Evolutionary conservation across 2,329 filamentous ascomycete genomes (phyloP).

Genomic region (Ophiocordyceps sinensis): DNA sequence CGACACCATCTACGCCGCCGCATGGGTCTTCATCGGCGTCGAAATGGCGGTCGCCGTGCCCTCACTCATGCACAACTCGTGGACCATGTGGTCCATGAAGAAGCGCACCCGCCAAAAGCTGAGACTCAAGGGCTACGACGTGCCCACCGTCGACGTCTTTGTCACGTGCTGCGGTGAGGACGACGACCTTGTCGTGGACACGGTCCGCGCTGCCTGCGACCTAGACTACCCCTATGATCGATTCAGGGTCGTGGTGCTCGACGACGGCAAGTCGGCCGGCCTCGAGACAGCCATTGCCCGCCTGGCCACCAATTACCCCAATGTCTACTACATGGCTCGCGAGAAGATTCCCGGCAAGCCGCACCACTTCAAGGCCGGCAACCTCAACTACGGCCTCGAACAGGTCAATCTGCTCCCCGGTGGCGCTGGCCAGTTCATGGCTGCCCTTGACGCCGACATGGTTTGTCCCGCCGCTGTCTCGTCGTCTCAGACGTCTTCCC

Average conservation of each 20-base stretch:
- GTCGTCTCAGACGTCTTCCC: too few relatives aligned
- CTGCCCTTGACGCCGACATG: slow-evolving; percentile 55
- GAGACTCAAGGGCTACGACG: slow-evolving; percentile 30
- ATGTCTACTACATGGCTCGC: slow-evolving; percentile 38
- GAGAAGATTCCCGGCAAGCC: slow-evolving; percentile 31
- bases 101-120: slow-evolving; percentile 38
- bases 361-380: slow-evolving; percentile 49
- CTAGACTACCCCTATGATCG: slow-evolving; percentile 38
- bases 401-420: slow-evolving; percentile 34
- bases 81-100: slow-evolving; percentile 43
- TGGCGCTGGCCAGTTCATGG: slow-evolving; percentile 42
- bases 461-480: slow-evolving; percentile 12
- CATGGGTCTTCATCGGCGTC: slow-evolving; percentile 43
- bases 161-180: slow-evolving; percentile 44
- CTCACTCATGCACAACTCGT: slow-evolving; percentile 40
- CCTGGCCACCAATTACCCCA: slow-evolving; percentile 25
- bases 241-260: slow-evolving; percentile 39
- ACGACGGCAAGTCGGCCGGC: slow-evolving; percentile 33
- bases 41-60: slow-evolving; percentile 39
- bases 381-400: slow-evolving; percentile 45
- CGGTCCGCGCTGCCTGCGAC: slow-evolving; percentile 36
- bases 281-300: slow-evolving; percentile 25
- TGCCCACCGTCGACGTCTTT: slow-evolving; percentile 41
- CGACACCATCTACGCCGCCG: slow-evolving; percentile 27
- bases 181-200: slow-evolving; percentile 40